Percentiles rank a stretch among this genome's conserved stretches.
Evolutionary conservation across 1,284 basidiomycete species (phyloP).

Genomic region (Paramarasmius palmivorus): DNA sequence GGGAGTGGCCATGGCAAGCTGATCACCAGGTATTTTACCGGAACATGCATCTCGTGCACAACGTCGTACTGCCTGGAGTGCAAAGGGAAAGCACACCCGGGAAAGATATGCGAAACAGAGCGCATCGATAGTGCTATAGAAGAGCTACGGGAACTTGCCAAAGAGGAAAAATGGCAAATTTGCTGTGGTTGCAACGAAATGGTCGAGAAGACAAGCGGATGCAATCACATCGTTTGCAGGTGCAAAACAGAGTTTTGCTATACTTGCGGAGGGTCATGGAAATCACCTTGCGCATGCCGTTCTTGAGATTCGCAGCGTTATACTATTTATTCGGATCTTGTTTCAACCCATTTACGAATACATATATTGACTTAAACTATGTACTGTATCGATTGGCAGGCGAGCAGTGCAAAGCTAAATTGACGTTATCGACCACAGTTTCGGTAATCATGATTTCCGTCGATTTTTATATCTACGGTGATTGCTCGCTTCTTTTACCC

Average conservation of each 20-base stretch:
- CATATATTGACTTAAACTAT: no score
- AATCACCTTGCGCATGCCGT: constrained; percentile 1
- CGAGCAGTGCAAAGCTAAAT: no score
- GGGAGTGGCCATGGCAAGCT: background rate
- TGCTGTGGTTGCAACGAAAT: constrained; percentile 23
- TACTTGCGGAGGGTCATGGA: constrained; percentile 17
- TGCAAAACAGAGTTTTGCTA: constrained; percentile 25
- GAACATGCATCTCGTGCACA: constrained; percentile 28
- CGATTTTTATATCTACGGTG: no score
- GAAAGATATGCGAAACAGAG: constrained; percentile 19
- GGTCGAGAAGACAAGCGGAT: constrained; percentile 23
- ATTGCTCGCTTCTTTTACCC: no score
- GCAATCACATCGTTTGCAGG: constrained; percentile 23
- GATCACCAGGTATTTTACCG: background rate
- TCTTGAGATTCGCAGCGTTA: no score
- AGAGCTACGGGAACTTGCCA: constrained; percentile 16
- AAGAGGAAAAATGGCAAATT: constrained; percentile 20
- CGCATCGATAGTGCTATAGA: constrained; percentile 3
- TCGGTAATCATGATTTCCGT: no score
- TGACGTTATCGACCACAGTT: no score
- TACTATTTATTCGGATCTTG: no score
- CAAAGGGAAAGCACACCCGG: constrained; percentile 31
- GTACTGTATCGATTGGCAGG: no score
- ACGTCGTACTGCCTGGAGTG: constrained; percentile 34
- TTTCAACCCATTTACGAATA: no score